Evolutionary conservation across 2,329 filamentous ascomycete genomes (phyloP).

Genomic region (Colletotrichum shisoi): DNA sequence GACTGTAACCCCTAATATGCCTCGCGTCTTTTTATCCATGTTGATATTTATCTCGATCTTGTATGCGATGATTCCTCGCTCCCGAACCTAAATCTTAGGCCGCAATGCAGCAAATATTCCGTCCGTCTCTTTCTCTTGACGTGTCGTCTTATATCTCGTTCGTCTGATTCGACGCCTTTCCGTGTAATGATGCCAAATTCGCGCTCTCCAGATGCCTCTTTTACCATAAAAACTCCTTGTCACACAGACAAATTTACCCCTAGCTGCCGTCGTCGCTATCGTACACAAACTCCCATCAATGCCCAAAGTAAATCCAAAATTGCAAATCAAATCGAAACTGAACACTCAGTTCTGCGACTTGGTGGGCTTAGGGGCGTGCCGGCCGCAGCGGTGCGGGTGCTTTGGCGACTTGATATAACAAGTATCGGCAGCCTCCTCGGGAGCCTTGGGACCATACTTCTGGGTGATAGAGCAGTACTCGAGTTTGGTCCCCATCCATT

Average conservation of each 20-base stretch:
- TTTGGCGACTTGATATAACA: slow-evolving; percentile 69
- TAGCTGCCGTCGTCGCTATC: neutral
- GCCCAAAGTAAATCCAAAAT: slow-evolving; percentile 3
- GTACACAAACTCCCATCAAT: neutral
- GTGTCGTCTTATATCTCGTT: neutral
- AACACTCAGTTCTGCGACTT: slow-evolving; percentile 3
- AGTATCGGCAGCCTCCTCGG: slow-evolving; percentile 56
- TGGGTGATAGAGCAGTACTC: slow-evolving; percentile 70
- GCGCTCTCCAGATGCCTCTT: neutral
- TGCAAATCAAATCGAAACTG: neutral
- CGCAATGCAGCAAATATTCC: neutral
- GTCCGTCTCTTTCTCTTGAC: neutral
- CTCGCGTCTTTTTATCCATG: neutral
- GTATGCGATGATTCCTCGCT: neutral
- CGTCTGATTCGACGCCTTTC: slow-evolving; percentile 3
- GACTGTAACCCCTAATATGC: neutral
- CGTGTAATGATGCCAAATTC: neutral
- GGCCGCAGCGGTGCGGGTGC: slow-evolving; percentile 65
- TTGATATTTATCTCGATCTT: neutral
- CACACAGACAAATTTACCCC: neutral
- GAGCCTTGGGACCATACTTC: slow-evolving; percentile 62
- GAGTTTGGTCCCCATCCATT: slow-evolving; percentile 64
- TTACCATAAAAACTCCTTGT: neutral
- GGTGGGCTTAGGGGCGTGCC: slow-evolving; percentile 54
- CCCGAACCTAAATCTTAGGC: neutral